A percentile compares a stretch with the other conserved stretches of the same genome.
phyloP scores from a whole-genome alignment of 768 basidiomycete species.

The Termitomyces sp. region DNA sequence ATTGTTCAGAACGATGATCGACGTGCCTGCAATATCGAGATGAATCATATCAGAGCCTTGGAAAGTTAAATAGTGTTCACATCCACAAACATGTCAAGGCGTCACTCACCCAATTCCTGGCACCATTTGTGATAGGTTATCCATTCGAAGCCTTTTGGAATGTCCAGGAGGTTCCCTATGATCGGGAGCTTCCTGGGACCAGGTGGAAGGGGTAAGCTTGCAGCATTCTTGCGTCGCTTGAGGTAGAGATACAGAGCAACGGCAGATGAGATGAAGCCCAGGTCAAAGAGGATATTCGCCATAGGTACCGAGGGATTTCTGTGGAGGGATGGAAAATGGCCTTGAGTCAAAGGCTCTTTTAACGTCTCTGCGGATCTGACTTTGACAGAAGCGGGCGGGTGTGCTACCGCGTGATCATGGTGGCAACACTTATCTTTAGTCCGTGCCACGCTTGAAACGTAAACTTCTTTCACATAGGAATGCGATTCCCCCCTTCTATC shows the following conservation, averaged over 20 bases:
- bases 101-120: background rate
- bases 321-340: background rate
- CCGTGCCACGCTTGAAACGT: no score
- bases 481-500: no score
- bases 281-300: background rate
- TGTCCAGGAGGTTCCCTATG: background rate
- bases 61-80: background rate
- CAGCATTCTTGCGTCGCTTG: background rate
- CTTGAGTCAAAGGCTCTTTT: no score
- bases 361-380: background rate
- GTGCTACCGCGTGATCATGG: no score
- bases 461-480: no score
- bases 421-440: no score
- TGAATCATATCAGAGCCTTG: conserved; percentile 22
- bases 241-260: background rate
- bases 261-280: background rate
- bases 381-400: background rate
- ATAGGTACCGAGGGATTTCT: background rate
- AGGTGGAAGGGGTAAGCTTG: background rate
- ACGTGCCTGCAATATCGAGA: conserved; percentile 17
- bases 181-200: background rate
- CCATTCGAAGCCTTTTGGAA: background rate
- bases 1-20: conserved; percentile 21
- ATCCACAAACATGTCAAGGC: background rate
- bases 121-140: background rate